Evolutionary conservation across 2,329 filamentous ascomycete species (phyloP).

Genomic region (Raffaelea deltoideospora): DNA sequence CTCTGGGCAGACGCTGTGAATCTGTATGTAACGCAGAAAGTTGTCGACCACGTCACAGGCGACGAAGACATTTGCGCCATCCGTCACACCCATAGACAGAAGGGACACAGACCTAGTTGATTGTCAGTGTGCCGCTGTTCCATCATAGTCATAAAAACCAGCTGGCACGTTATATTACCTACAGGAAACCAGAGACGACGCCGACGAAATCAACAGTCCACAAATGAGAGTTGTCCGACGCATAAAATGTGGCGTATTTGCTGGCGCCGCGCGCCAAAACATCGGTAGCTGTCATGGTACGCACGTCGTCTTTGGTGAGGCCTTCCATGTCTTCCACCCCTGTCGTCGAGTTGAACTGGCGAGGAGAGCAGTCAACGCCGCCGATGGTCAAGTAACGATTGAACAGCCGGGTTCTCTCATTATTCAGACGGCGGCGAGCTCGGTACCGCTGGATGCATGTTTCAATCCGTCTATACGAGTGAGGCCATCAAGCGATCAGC

Average conservation of each 20-base stretch:
- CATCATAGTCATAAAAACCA: not conserved
- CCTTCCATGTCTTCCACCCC: constrained; percentile 31
- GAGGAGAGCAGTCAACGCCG: constrained; percentile 48
- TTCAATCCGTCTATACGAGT: constrained; percentile 53
- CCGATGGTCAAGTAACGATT: constrained; percentile 70
- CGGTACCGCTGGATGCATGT: constrained; percentile 72
- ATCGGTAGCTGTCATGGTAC: constrained; percentile 47
- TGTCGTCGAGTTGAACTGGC: constrained; percentile 46
- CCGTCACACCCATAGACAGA: not conserved
- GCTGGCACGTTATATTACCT: constrained; percentile 19
- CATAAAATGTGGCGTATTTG: constrained; percentile 31
- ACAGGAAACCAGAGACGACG: constrained; percentile 68
- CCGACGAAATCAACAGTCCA: constrained; percentile 72
- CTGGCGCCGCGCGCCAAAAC: constrained; percentile 30
- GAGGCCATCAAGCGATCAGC: not conserved
- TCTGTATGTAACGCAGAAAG: constrained; percentile 76
- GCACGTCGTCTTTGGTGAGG: constrained; percentile 48
- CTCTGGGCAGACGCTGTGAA: constrained; percentile 78
- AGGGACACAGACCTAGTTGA: not conserved
- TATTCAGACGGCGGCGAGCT: constrained; percentile 57
- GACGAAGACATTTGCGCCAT: not conserved
- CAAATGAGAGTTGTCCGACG: constrained; percentile 29
- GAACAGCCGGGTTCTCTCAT: constrained; percentile 49
- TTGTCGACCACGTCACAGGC: constrained; percentile 51
- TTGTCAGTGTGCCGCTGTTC: not conserved